Evolutionary conservation across 257 asterid genomes (phyloP), one percentile per base, ranked within the genome.

Genomic region (Primulina tabacum): DNA sequence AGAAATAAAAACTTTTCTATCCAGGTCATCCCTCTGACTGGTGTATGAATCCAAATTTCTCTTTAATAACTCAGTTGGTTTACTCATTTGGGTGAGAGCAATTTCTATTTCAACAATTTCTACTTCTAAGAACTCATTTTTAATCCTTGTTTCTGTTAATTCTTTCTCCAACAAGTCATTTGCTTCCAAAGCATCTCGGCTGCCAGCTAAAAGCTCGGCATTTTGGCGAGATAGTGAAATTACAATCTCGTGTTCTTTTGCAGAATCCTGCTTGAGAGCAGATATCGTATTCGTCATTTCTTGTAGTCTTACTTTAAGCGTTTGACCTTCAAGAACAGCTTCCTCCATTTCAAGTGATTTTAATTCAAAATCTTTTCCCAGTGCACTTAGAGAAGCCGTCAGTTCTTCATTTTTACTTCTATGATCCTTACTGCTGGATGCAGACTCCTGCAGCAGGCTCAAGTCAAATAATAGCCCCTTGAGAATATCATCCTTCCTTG

Each of bases 391-490:
- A 64, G 95, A 86, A 69, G 80, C 85, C 68, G 71, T 43, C 71
- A 94, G 64, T 50, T 79, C 79, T 76, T 84, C 88, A 71, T 75
- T 81, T 73, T 87, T 90, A 71, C 83, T 90, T 58, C 90, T 87
- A 66, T 85, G 82, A 73, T 93, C 99, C 80, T 85, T 85, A 72
- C 78, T 80, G 66, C 75, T 88, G 10, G 97, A 94, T 32, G 96
- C 83, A 59, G 96, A 87, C 84, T 94, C 97, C 79, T 94, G 99
- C 61, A 94, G 87, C 91, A 88, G 75, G 72, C 89, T 85, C 79
- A 94, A 77, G 80, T 94, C 99, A 82, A 94, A 94, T 34, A 84
- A 77, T 59, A 89, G 69, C 50, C 99, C 99, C 47, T 85, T 85
- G 75, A 90, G 84, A 73, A 94, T 76, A 62, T 88, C 92, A 80